These are phyloP conservation scores for Pterocarpus macrocarpus DNA, from an alignment of 306 rosid genomes.

Conservation along the genomic window DNA sequence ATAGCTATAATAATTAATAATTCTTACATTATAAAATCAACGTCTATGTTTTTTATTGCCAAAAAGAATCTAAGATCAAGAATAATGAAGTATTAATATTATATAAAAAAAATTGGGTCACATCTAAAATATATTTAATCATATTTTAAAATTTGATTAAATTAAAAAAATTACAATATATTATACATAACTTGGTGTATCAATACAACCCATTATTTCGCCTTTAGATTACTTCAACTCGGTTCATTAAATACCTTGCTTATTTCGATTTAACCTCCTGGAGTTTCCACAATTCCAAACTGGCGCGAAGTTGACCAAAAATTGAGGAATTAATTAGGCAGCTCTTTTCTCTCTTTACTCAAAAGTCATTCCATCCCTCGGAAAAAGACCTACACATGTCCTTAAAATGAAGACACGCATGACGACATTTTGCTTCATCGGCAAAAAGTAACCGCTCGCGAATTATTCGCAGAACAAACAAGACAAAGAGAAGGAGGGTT, in stretches of 20 bases:
- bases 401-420: conserved; percentile 45
- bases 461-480: background rate
- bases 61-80: too few species aligned
- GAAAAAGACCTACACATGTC: background rate
- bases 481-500: background rate
- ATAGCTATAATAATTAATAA: background rate
- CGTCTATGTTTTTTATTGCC: too few species aligned
- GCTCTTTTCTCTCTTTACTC: background rate
- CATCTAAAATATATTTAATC: too few species aligned
- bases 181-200: too few species aligned
- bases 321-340: background rate
- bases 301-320: background rate
- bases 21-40: background rate
- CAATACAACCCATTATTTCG: too few species aligned
- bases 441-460: background rate
- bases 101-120: too few species aligned
- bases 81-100: too few species aligned
- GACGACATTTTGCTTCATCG: conserved; percentile 29
- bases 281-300: background rate
- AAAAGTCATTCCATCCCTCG: background rate
- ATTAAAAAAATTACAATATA: too few species aligned
- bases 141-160: too few species aligned
- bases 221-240: too few species aligned
- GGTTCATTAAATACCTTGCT: too few species aligned
- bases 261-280: background rate